Percentiles rank a stretch among this genome's conserved stretches.
Evolutionary conservation across 2,329 filamentous ascomycete species (phyloP).

Genomic region (Thelonectria olida): DNA sequence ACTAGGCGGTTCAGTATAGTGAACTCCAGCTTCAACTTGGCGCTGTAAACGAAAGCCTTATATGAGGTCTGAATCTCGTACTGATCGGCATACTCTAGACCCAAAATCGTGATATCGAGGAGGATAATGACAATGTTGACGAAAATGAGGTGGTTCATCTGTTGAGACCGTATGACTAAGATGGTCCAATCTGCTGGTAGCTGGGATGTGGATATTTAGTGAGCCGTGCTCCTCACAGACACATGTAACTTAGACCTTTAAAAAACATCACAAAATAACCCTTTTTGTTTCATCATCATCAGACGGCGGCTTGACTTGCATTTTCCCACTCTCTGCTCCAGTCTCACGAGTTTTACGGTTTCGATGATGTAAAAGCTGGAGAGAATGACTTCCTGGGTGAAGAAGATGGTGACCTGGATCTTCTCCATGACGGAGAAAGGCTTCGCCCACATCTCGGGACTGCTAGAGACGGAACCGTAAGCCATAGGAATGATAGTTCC

Average conservation of each 20-base stretch:
- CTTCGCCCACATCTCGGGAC: constrained; percentile 28
- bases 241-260: too few relatives aligned
- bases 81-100: constrained; percentile 47
- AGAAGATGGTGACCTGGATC: constrained; percentile 65
- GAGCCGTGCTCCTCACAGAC: too few relatives aligned
- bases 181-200: too few relatives aligned
- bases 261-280: too few relatives aligned
- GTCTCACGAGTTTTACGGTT: constrained; percentile 57
- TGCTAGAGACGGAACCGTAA: constrained; percentile 57
- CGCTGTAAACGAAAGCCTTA: constrained; percentile 49
- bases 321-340: constrained; percentile 47
- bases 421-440: constrained; percentile 60
- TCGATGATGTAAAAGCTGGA: constrained; percentile 63
- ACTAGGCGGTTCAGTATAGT: constrained; percentile 51
- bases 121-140: constrained; percentile 57
- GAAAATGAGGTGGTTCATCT: constrained; percentile 53
- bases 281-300: too few relatives aligned
- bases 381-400: constrained; percentile 63
- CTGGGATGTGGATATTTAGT: too few relatives aligned
- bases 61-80: constrained; percentile 50
- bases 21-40: constrained; percentile 53
- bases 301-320: constrained; percentile 33
- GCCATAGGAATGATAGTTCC: constrained; percentile 63
- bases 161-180: too few relatives aligned
- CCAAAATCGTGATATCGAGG: constrained; percentile 54